A percentile compares a stretch with the other conserved stretches of the same genome.
Evolutionary conservation across 2,329 filamentous ascomycete species (phyloP).

Genomic region (Microthyrium microscopicum): DNA sequence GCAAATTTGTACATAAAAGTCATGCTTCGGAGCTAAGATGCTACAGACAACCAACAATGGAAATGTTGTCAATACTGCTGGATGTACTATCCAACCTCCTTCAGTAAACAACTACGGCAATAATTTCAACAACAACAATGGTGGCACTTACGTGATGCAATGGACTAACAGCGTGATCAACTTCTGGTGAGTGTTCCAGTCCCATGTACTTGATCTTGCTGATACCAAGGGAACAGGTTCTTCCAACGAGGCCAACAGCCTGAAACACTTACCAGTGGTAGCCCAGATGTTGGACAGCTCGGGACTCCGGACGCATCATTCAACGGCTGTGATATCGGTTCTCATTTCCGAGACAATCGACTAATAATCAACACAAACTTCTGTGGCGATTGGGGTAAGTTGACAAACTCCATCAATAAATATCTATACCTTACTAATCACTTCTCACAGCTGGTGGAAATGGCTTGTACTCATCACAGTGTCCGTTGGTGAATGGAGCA

Average conservation of each 20-base stretch:
- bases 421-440: background rate
- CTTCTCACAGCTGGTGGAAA: background rate
- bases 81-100: conserved; percentile 9
- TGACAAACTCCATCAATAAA: conserved; percentile 4
- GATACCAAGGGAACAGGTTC: no score
- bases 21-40: no score
- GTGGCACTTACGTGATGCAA: conserved; percentile 20
- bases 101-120: conserved; percentile 12
- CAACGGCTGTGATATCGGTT: conserved; percentile 25
- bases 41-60: no score
- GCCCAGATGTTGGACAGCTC: conserved; percentile 45
- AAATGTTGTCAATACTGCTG: no score
- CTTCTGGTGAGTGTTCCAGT: no score
- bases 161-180: conserved; percentile 13
- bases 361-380: conserved; percentile 25
- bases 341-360: conserved; percentile 20
- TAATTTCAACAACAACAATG: conserved; percentile 10
- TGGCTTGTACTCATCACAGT: background rate
- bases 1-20: no score
- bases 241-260: conserved; percentile 15
- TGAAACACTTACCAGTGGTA: conserved; percentile 22
- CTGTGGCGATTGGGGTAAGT: conserved; percentile 19
- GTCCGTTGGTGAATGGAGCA: conserved; percentile 8
- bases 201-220: no score
- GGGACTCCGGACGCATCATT: conserved; percentile 48